phyloP scores from a whole-genome alignment of 768 basidiomycete species.

The Stropharia rugosoannulata region DNA sequence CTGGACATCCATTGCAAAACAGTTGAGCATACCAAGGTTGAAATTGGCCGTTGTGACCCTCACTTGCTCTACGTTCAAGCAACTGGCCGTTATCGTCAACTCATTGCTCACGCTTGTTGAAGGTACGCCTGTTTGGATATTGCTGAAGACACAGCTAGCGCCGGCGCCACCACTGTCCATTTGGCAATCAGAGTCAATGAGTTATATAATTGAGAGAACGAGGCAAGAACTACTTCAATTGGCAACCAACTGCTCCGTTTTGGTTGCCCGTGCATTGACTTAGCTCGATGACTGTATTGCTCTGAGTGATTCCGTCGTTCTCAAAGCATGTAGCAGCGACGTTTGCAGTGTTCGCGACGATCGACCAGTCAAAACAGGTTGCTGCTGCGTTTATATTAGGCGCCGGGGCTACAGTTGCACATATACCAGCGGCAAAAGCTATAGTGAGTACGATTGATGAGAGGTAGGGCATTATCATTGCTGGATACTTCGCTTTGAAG shows the following conservation, averaged over 20 bases:
- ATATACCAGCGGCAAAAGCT: no score
- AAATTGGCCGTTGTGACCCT: not conserved
- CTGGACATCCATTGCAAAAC: no score
- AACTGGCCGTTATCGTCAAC: not conserved
- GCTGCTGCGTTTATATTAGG: not conserved
- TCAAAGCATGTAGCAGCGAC: not conserved
- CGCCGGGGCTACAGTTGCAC: not conserved
- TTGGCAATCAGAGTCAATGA: not conserved
- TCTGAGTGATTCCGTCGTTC: not conserved
- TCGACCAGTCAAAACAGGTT: not conserved
- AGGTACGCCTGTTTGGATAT: not conserved
- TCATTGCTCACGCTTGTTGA: not conserved
- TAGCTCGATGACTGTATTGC: not conserved
- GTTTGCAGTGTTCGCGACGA: not conserved
- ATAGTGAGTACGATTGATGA: no score
- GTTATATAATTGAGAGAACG: not conserved
- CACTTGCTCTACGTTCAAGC: not conserved
- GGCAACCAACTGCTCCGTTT: not conserved
- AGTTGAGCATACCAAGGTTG: not conserved
- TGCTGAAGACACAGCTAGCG: not conserved
- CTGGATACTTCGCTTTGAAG: no score
- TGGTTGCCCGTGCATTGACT: not conserved
- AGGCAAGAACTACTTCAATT: not conserved
- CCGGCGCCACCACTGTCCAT: not conserved
- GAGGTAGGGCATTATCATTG: no score